Conservation (phyloP, 2,329 filamentous ascomycete species). For the Sordariomycetes sp. region DNA sequence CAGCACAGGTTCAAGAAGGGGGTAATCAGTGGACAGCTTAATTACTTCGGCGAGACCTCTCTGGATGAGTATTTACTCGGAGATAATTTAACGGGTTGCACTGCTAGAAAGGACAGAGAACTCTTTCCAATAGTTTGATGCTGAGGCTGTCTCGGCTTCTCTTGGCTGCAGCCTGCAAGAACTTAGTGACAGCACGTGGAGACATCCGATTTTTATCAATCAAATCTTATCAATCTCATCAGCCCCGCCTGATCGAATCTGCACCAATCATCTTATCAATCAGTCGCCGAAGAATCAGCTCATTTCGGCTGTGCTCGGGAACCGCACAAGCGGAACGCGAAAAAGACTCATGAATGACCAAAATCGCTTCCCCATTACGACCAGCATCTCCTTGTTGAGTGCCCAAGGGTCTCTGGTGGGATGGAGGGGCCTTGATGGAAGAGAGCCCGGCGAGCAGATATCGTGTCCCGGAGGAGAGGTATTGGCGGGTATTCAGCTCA, state of each 20-base stretch:
- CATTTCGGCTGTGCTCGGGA: slow-evolving; percentile 3
- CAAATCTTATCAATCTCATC: slow-evolving; percentile 41
- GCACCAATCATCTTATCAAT: slow-evolving; percentile 22
- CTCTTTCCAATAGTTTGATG: too few relatives aligned
- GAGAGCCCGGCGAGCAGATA: neutral
- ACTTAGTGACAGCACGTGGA: neutral
- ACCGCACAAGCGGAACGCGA: slow-evolving; percentile 11
- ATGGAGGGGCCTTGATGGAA: neutral
- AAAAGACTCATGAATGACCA: slow-evolving; percentile 9
- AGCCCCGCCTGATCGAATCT: slow-evolving; percentile 12
- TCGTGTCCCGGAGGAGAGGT: neutral
- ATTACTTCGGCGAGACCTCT: too few relatives aligned
- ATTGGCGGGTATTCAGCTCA: slow-evolving; percentile 4
- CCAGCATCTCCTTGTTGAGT: neutral
- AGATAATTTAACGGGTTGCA: too few relatives aligned
- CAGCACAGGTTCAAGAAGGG: too few relatives aligned
- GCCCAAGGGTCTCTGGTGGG: neutral
- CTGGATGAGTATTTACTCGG: too few relatives aligned
- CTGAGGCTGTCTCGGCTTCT: too few relatives aligned
- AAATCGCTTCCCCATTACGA: neutral
- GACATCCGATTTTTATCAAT: slow-evolving; percentile 29
- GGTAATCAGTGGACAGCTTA: too few relatives aligned
- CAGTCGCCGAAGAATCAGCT: neutral
- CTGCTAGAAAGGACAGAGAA: too few relatives aligned
- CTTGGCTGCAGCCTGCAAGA: neutral